Evolutionary conservation across 768 basidiomycete genomes (phyloP).

Genomic region (Boletus insuetus): DNA sequence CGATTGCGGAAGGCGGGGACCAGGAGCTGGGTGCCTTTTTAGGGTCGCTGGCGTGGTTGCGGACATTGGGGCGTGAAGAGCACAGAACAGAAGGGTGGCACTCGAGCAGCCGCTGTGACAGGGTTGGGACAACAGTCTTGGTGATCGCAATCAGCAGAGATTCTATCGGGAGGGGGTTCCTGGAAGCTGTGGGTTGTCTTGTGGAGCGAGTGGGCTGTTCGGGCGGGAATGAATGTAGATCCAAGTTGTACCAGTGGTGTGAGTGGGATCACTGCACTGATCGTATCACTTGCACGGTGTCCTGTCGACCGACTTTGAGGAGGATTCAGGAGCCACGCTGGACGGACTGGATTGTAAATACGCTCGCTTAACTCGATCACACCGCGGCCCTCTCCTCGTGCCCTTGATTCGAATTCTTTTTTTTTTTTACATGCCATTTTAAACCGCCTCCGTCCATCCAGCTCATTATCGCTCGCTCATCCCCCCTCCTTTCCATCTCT

Average conservation of each 20-base stretch:
- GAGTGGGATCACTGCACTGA: not conserved
- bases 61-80: constrained; percentile 46
- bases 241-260: constrained; percentile 4
- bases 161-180: constrained; percentile 27
- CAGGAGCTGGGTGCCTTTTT: constrained; percentile 33
- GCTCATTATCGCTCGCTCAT: constrained; percentile 3
- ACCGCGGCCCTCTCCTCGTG: constrained; percentile 59
- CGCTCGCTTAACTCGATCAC: constrained; percentile 38
- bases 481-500: constrained; percentile 3
- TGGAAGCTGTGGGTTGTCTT: constrained; percentile 26
- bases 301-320: not conserved
- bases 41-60: constrained; percentile 30
- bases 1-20: too few relatives aligned
- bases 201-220: not conserved
- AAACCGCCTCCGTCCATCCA: constrained; percentile 36
- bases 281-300: not conserved
- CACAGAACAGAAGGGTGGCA: constrained; percentile 1
- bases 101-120: constrained; percentile 3
- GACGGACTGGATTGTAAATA: constrained; percentile 36
- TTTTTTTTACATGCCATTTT: constrained; percentile 56
- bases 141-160: constrained; percentile 27
- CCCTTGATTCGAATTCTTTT: constrained; percentile 63
- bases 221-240: constrained; percentile 37
- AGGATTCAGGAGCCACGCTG: constrained; percentile 19
- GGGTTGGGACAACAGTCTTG: constrained; percentile 9